A percentile compares a stretch with the other conserved stretches of the same genome.
Evolutionary conservation across 2,329 filamentous ascomycete species (phyloP).

Genomic region (Talaromyces marneffei): DNA sequence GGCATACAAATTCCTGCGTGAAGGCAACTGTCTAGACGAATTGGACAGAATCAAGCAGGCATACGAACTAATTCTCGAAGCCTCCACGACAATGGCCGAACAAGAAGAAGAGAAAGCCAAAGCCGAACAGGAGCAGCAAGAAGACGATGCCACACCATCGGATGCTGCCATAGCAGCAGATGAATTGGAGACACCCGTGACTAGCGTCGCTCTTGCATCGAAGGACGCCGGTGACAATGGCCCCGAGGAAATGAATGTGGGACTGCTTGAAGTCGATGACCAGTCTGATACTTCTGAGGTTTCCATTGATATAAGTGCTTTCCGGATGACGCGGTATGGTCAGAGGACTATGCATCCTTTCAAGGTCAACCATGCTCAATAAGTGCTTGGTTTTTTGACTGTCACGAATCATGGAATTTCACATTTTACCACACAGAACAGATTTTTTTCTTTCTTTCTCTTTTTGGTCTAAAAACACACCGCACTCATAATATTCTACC

Average conservation of each 20-base stretch:
- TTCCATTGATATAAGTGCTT: conserved; percentile 32
- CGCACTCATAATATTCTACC: neutral
- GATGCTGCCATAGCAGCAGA: neutral
- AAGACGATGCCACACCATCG: neutral
- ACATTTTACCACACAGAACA: too few relatives aligned
- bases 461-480: neutral
- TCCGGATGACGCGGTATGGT: conserved; percentile 21
- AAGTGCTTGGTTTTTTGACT: neutral
- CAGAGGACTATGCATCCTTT: conserved; percentile 11
- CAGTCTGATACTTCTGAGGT: conserved; percentile 28
- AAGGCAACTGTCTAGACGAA: conserved; percentile 14
- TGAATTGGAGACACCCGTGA: neutral
- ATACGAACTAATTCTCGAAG: conserved; percentile 12
- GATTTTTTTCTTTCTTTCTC: neutral
- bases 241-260: neutral
- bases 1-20: conserved; percentile 11
- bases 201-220: neutral
- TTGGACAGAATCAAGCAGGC: conserved; percentile 8
- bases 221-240: neutral
- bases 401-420: neutral
- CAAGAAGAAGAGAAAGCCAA: neutral
- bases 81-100: conserved; percentile 12
- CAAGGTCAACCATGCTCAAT: neutral
- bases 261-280: conserved; percentile 31
- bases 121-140: neutral